Conservation (phyloP, 768 basidiomycete genomes). For the Hericium erinaceus region DNA sequence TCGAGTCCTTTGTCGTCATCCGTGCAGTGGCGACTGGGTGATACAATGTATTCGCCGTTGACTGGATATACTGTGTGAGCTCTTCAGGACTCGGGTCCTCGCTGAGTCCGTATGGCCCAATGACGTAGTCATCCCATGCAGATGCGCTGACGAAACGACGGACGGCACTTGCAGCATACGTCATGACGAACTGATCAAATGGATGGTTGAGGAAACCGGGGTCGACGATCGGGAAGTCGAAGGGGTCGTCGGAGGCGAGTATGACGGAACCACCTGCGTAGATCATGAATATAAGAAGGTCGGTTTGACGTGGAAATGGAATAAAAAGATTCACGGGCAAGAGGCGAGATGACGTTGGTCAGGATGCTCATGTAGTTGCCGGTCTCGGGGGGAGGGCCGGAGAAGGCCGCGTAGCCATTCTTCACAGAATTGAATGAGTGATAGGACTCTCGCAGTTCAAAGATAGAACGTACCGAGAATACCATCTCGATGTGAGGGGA, state of each 20-base stretch:
- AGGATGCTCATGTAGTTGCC: conserved; percentile 14
- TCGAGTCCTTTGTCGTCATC: too few species aligned
- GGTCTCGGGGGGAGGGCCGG: conserved; percentile 6
- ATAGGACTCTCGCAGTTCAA: neutral
- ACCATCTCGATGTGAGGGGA: conserved; percentile 11
- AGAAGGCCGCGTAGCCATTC: conserved; percentile 3
- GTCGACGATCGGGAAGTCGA: conserved; percentile 20
- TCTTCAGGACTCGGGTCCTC: too few species aligned
- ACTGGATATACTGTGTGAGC: too few species aligned
- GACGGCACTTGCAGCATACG: neutral
- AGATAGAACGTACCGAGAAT: conserved; percentile 4
- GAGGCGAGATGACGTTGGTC: conserved; percentile 13
- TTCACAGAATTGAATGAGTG: neutral
- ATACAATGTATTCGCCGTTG: too few species aligned
- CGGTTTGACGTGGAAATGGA: neutral
- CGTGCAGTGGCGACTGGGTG: too few species aligned
- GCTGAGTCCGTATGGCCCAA: neutral
- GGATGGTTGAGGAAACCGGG: conserved; percentile 7
- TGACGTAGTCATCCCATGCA: conserved; percentile 2
- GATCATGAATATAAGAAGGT: neutral
- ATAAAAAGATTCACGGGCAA: conserved; percentile 13
- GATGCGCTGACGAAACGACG: neutral
- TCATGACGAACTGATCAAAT: conserved; percentile 5
- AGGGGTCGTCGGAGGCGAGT: conserved; percentile 17
- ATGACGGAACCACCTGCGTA: conserved; percentile 18